phyloP scores from a whole-genome alignment of 306 rosid genomes.

The Cucurbita moschata region DNA sequence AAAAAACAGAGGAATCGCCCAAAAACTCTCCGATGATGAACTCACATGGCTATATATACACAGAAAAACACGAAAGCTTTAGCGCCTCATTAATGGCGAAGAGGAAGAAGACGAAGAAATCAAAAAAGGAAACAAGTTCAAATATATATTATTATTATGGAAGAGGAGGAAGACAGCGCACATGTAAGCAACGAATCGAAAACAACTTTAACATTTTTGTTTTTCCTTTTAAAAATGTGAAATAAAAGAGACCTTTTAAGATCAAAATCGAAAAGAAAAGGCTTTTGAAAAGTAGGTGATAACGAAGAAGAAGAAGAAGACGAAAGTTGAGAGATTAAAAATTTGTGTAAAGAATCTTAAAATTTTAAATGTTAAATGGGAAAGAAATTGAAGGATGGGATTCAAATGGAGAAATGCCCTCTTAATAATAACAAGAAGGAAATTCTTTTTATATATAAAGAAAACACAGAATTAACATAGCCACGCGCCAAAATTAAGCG shows the following conservation, averaged over 20 bases:
- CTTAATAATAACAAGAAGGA: too few species aligned
- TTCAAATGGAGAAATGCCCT: too few species aligned
- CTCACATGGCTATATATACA: not conserved
- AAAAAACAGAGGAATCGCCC: not conserved
- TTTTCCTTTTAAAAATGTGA: not conserved
- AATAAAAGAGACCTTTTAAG: not conserved
- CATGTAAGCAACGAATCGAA: conserved; percentile 5
- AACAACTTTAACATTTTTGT: not conserved
- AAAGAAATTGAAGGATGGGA: conserved; percentile 7
- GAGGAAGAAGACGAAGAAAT: not conserved
- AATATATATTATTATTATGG: not conserved
- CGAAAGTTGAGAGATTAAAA: not conserved
- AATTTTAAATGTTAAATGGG: not conserved
- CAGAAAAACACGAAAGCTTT: not conserved
- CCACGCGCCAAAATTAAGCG: conserved; percentile 28
- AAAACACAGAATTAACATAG: conserved; percentile 31
- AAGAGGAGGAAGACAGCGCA: conserved; percentile 1
- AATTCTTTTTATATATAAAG: not conserved
- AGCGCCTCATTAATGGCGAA: not conserved
- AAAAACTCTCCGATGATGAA: not conserved
- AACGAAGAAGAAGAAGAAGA: not conserved
- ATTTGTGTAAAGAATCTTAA: not conserved
- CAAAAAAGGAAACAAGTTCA: not conserved
- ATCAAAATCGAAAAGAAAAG: not conserved
- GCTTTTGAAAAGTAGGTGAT: not conserved